phyloP scores from a whole-genome alignment of 768 basidiomycete genomes.

The Tricholoma saponaceum region DNA sequence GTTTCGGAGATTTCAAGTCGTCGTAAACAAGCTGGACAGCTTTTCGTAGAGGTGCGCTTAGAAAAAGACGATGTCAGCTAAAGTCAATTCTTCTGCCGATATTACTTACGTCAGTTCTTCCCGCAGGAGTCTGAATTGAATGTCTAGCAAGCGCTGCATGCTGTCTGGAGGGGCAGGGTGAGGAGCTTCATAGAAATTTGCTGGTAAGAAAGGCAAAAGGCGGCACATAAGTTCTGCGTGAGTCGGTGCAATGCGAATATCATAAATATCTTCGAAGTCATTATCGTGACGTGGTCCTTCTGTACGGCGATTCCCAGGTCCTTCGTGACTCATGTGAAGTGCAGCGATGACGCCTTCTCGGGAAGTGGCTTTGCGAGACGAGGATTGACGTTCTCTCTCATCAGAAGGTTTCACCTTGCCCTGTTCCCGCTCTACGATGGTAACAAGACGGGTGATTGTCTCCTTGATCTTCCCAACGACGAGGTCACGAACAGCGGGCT shows the following conservation, averaged over 20 bases:
- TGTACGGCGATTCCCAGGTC: constrained; percentile 46
- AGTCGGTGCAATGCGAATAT: constrained; percentile 70
- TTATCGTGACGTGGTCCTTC: constrained; percentile 68
- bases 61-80: background rate
- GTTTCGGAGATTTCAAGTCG: constrained; percentile 30
- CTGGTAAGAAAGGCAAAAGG: constrained; percentile 55
- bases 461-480: constrained; percentile 31
- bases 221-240: constrained; percentile 55
- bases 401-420: constrained; percentile 25
- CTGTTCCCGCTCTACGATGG: constrained; percentile 51
- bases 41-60: constrained; percentile 48
- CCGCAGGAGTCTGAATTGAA: constrained; percentile 70
- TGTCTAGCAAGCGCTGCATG: constrained; percentile 66
- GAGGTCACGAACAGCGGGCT: constrained; percentile 30
- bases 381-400: constrained; percentile 9
- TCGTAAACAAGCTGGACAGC: constrained; percentile 45
- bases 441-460: constrained; percentile 29
- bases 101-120: constrained; percentile 62
- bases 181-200: constrained; percentile 53
- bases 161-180: constrained; percentile 54
- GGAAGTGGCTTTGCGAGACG: background rate
- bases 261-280: constrained; percentile 48
- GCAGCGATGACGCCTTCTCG: constrained; percentile 35
- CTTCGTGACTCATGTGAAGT: constrained; percentile 40
- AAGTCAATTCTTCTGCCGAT: background rate